phyloP scores from a whole-genome alignment of 2,329 filamentous ascomycete genomes.

The Diaporthe citriasiana region DNA sequence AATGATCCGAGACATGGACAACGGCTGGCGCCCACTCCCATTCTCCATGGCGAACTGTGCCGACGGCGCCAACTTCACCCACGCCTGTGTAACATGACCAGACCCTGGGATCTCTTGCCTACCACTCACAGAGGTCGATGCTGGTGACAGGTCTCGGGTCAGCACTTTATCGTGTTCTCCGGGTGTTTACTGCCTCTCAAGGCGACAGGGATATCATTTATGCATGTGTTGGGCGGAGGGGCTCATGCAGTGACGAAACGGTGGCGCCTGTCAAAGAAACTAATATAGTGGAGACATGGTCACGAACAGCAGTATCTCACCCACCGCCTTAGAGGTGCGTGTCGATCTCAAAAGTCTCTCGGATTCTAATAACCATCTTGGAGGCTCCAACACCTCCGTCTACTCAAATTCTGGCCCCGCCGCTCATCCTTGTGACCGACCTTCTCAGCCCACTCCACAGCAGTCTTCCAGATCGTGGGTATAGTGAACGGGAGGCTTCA shows the following conservation, averaged over 20 bases:
- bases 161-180: not conserved
- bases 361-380: not conserved
- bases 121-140: not conserved
- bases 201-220: not conserved
- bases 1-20: conserved; percentile 17
- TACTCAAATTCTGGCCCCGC: not conserved
- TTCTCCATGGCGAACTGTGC: not conserved
- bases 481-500: not conserved
- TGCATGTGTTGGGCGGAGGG: not conserved
- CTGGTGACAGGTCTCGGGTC: conserved; percentile 30
- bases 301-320: not conserved
- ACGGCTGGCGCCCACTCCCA: not conserved
- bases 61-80: not conserved
- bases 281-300: not conserved
- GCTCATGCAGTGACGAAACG: not conserved
- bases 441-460: not conserved
- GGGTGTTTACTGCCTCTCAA: not conserved
- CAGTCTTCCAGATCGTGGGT: not conserved
- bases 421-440: not conserved
- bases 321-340: not conserved
- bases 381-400: not conserved
- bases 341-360: not conserved
- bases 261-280: not conserved
- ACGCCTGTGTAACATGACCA: conserved; percentile 8
- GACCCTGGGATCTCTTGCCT: conserved; percentile 25